phyloP scores from a whole-genome alignment of 2,329 filamentous ascomycete species.

The Aspergillus amoenus region DNA sequence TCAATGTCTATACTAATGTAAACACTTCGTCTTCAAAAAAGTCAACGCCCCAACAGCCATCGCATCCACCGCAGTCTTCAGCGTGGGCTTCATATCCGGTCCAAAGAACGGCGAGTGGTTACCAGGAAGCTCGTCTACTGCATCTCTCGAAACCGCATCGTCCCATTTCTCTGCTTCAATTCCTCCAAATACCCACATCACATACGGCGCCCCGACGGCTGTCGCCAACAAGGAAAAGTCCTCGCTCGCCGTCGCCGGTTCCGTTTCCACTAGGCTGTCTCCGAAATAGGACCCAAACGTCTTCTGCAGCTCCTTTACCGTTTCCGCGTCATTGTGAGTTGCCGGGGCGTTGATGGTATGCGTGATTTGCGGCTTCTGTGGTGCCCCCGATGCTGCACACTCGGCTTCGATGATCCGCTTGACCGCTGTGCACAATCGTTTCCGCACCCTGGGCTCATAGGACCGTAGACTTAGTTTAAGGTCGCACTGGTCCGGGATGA shows the following conservation, averaged over 20 bases:
- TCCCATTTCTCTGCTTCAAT: conserved; percentile 51
- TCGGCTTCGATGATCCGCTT: conserved; percentile 54
- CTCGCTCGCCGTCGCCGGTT: conserved; percentile 52
- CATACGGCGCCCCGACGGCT: conserved; percentile 49
- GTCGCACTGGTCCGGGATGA: conserved; percentile 45
- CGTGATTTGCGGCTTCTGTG: conserved; percentile 44
- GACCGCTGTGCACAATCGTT: conserved; percentile 39
- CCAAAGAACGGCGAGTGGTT: conserved; percentile 61
- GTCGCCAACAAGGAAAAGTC: conserved; percentile 59
- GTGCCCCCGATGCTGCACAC: conserved; percentile 49
- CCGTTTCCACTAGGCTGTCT: conserved; percentile 37
- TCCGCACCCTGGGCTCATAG: conserved; percentile 30
- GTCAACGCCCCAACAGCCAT: conserved; percentile 52
- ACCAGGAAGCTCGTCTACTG: conserved; percentile 50
- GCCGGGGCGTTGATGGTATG: conserved; percentile 46
- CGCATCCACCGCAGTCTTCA: conserved; percentile 53
- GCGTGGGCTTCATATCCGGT: conserved; percentile 56
- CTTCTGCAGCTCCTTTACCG: conserved; percentile 44
- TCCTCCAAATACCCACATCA: conserved; percentile 59
- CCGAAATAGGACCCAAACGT: conserved; percentile 50
- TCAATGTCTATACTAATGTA: too few species aligned
- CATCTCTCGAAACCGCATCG: conserved; percentile 46
- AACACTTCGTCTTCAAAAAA: conserved; percentile 19
- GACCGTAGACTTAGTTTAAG: conserved; percentile 46
- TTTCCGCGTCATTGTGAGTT: conserved; percentile 52